A percentile compares a stretch with the other conserved stretches of the same genome.
Conservation (phyloP, 768 basidiomycete genomes). For the Calocera viscosa region DNA sequence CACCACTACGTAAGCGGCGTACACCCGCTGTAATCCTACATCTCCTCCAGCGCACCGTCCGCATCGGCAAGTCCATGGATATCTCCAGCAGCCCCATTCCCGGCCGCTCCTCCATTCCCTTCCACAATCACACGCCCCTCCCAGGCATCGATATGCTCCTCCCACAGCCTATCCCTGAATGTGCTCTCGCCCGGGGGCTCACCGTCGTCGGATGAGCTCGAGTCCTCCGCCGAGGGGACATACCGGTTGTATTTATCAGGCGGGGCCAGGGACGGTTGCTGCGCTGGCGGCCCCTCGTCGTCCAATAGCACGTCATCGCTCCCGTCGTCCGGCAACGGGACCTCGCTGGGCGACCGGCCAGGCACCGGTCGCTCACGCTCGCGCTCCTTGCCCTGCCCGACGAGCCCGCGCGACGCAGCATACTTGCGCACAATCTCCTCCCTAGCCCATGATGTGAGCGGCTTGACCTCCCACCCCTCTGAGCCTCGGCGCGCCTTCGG, state of each 20-base stretch:
- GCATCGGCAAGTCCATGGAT: not conserved
- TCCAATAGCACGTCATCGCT: not conserved
- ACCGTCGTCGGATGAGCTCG: not conserved
- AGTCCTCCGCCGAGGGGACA: conserved; percentile 7
- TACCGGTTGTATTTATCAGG: conserved; percentile 8
- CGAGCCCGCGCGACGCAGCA: not conserved
- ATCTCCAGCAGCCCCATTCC: not conserved
- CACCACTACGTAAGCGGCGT: not conserved
- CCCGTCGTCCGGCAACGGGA: not conserved
- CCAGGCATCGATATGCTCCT: conserved; percentile 8
- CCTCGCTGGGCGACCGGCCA: not conserved
- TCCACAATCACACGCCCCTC: not conserved
- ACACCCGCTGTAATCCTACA: not conserved
- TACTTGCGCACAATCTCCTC: conserved; percentile 1
- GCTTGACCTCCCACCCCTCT: conserved; percentile 57
- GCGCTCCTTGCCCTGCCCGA: not conserved
- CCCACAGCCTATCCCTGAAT: not conserved
- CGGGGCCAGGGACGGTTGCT: not conserved
- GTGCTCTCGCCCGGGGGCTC: not conserved
- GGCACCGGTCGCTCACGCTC: not conserved
- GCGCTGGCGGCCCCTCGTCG: not conserved
- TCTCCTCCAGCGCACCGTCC: not conserved
- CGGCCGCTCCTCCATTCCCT: not conserved
- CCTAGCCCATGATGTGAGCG: not conserved
- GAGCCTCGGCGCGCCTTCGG: conserved; percentile 51